These are phyloP conservation scores for Chloris gayana DNA, from an alignment of 176 grass and related monocot genomes.

Conservation along the genomic window DNA sequence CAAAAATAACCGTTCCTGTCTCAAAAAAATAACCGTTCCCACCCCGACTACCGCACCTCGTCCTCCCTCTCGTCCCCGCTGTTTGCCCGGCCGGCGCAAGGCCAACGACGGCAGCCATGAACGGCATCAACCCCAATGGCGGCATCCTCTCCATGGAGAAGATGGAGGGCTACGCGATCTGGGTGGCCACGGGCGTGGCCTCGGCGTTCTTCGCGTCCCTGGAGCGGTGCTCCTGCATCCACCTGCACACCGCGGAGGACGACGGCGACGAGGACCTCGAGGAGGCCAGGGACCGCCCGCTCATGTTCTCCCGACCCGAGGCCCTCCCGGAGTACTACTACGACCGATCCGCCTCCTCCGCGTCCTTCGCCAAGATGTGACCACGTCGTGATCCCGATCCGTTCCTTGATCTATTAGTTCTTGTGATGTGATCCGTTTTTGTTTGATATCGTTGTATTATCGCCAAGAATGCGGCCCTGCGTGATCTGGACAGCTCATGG, in stretches of 20 bases:
- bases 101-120: slow-evolving; percentile 29
- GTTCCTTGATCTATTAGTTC: not conserved
- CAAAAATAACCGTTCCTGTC: slow-evolving; percentile 7
- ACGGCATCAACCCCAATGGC: slow-evolving; percentile 24
- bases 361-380: slow-evolving; percentile 61
- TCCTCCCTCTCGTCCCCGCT: not conserved
- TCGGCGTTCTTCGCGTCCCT: slow-evolving; percentile 82
- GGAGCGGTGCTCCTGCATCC: slow-evolving; percentile 82
- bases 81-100: not conserved
- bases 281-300: slow-evolving; percentile 66
- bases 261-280: slow-evolving; percentile 68
- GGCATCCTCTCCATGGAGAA: slow-evolving; percentile 44
- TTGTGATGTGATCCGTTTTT: not conserved
- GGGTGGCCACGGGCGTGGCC: slow-evolving; percentile 63
- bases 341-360: slow-evolving; percentile 39
- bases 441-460: not conserved
- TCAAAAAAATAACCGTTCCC: too few species aligned
- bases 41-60: not conserved
- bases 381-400: not conserved
- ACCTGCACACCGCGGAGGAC: slow-evolving; percentile 76
- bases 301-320: slow-evolving; percentile 67
- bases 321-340: slow-evolving; percentile 50
- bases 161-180: slow-evolving; percentile 56
- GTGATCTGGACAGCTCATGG: not conserved
- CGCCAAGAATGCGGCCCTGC: not conserved